Percentiles rank a stretch among this genome's conserved stretches.
These are phyloP conservation scores for Exutisphaerella laricina DNA, from an alignment of 2,329 filamentous ascomycete species.

Conservation along the genomic window DNA sequence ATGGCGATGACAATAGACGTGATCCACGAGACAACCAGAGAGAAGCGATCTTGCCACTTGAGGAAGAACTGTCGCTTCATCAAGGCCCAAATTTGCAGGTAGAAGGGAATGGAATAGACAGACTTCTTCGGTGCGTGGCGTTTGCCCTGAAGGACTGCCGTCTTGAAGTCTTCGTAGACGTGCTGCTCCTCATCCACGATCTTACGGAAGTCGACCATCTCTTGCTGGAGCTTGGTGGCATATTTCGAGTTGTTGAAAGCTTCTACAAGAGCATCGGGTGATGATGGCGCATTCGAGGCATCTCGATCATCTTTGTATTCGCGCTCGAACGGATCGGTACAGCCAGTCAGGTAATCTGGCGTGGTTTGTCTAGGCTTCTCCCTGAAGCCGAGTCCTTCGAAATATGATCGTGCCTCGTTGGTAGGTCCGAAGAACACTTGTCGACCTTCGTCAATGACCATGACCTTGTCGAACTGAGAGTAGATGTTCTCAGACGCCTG, in stretches of 20 bases:
- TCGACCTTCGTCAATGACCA: slow-evolving; percentile 70
- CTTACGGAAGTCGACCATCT: slow-evolving; percentile 66
- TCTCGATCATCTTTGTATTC: slow-evolving; percentile 66
- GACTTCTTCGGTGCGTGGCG: slow-evolving; percentile 66
- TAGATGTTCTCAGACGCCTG: slow-evolving; percentile 75
- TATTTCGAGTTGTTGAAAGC: slow-evolving; percentile 64
- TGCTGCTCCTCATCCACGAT: slow-evolving; percentile 59
- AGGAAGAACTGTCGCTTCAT: slow-evolving; percentile 80
- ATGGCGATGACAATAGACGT: slow-evolving; percentile 69
- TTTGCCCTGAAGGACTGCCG: slow-evolving; percentile 72
- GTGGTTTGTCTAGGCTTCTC: slow-evolving; percentile 72
- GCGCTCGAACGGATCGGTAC: slow-evolving; percentile 77
- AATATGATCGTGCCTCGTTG: slow-evolving; percentile 63
- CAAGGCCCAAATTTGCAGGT: slow-evolving; percentile 74
- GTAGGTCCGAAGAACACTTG: slow-evolving; percentile 72
- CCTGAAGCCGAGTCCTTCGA: slow-evolving; percentile 69
- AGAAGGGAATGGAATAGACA: slow-evolving; percentile 77
- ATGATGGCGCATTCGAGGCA: slow-evolving; percentile 61
- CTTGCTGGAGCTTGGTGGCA: slow-evolving; percentile 52
- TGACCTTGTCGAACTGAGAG: slow-evolving; percentile 78
- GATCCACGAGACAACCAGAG: slow-evolving; percentile 67
- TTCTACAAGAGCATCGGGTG: slow-evolving; percentile 58
- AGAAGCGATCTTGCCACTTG: slow-evolving; percentile 79
- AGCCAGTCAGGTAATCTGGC: slow-evolving; percentile 75
- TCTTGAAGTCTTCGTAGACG: slow-evolving; percentile 68